Conservation (phyloP, 2,329 filamentous ascomycete genomes). For the Diplodia corticola region DNA sequence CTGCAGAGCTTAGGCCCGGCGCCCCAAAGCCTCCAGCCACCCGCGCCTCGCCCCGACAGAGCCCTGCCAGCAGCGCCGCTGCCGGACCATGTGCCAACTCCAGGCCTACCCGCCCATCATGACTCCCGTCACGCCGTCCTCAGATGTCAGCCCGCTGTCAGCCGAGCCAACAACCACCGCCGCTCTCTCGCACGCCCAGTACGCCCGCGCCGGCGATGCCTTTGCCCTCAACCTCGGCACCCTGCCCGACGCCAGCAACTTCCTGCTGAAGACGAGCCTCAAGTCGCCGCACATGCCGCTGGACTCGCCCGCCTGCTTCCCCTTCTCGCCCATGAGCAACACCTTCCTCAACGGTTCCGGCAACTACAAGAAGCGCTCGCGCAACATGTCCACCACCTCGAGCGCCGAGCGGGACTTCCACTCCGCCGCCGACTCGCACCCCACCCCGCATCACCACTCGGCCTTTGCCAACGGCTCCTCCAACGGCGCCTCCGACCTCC, state of each 20-base stretch:
- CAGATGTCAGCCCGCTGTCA: constrained; percentile 47
- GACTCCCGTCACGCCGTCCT: constrained; percentile 42
- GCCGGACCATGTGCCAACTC: constrained; percentile 19
- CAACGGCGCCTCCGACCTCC: constrained; percentile 34
- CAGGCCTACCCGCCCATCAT: constrained; percentile 36
- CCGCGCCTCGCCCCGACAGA: constrained; percentile 3
- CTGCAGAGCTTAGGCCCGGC: not conserved
- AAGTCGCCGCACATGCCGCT: constrained; percentile 40
- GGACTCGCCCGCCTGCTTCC: constrained; percentile 39
- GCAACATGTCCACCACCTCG: constrained; percentile 47
- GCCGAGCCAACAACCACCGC: constrained; percentile 30
- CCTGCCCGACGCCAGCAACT: constrained; percentile 40
- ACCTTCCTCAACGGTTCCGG: constrained; percentile 29
- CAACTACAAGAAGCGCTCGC: constrained; percentile 35
- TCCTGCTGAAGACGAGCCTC: constrained; percentile 40
- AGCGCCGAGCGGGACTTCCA: constrained; percentile 44
- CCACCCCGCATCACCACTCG: not conserved
- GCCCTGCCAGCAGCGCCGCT: too few relatives aligned
- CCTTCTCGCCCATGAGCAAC: constrained; percentile 30
- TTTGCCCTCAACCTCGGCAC: constrained; percentile 44
- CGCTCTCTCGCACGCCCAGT: constrained; percentile 34
- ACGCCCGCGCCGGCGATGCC: constrained; percentile 36
- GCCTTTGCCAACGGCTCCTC: constrained; percentile 30
- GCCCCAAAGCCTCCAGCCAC: constrained; percentile 1
- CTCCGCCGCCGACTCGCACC: not conserved